Evolutionary conservation across 805 yeast genomes (phyloP).

Genomic region (Hanseniaspora hatyaiensis): DNA sequence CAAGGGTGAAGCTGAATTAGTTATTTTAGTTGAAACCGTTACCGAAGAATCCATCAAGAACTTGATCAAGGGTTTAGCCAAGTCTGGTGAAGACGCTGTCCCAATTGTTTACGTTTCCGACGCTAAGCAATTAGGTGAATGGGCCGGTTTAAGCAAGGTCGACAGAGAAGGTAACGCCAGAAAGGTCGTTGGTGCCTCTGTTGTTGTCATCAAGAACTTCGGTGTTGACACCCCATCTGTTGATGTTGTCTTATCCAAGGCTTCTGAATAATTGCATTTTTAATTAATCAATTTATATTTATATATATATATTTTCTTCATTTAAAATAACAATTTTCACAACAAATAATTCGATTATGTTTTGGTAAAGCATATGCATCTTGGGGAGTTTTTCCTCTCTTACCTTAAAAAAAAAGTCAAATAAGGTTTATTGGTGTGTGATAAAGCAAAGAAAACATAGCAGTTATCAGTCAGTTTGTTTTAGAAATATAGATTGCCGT

Average conservation of each 20-base stretch:
- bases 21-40: slow-evolving; percentile 95
- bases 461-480: not conserved
- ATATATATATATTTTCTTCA: not conserved
- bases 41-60: slow-evolving; percentile 94
- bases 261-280: slow-evolving; percentile 11
- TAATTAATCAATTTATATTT: slow-evolving; percentile 13
- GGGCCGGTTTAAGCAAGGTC: slow-evolving; percentile 99
- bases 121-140: slow-evolving; percentile 99
- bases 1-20: slow-evolving; percentile 93
- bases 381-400: not conserved
- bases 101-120: slow-evolving; percentile 99
- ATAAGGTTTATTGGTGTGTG: too few relatives aligned
- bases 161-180: slow-evolving; percentile 99
- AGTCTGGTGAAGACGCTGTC: slow-evolving; percentile 90
- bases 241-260: slow-evolving; percentile 64
- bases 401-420: not conserved
- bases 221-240: slow-evolving; percentile 99
- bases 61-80: slow-evolving; percentile 98
- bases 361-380: too few relatives aligned
- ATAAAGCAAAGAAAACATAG: too few relatives aligned
- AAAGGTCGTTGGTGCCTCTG: slow-evolving; percentile 99
- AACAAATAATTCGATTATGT: not conserved
- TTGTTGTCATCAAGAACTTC: slow-evolving; percentile 99
- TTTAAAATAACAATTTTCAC: not conserved
- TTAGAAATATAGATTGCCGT: slow-evolving; percentile 8